phyloP scores from a whole-genome alignment of 768 basidiomycete species.

The Rossbeevera mucosa region DNA sequence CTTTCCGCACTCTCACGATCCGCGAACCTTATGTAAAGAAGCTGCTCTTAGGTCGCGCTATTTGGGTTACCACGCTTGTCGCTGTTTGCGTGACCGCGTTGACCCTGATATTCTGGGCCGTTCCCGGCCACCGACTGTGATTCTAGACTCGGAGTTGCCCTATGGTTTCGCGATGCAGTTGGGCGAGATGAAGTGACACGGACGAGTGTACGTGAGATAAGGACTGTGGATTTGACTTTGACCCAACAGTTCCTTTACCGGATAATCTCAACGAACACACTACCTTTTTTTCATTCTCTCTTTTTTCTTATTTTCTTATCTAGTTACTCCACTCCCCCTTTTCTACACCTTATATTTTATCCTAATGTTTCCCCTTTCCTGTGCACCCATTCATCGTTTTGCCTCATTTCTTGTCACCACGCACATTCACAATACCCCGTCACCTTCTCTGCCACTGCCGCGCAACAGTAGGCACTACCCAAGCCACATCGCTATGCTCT shows the following conservation, averaged over 20 bases:
- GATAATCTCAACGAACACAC: constrained; percentile 19
- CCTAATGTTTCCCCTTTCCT: constrained; percentile 25
- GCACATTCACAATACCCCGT: constrained; percentile 21
- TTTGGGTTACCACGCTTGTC: constrained; percentile 86
- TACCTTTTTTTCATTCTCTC: constrained; percentile 14
- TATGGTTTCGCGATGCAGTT: constrained; percentile 5
- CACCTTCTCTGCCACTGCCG: constrained; percentile 13
- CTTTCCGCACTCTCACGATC: constrained; percentile 89
- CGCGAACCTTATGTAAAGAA: constrained; percentile 93
- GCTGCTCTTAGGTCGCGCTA: constrained; percentile 80
- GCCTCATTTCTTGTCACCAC: constrained; percentile 20
- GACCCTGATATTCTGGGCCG: constrained; percentile 92
- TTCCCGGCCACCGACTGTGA: constrained; percentile 88
- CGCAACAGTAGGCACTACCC: constrained; percentile 17
- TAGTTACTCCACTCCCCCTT: constrained; percentile 23
- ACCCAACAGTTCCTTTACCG: constrained; percentile 14
- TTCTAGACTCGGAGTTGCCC: not conserved
- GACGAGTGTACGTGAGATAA: constrained; percentile 9
- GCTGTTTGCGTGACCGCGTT: constrained; percentile 70
- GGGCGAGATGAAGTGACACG: constrained; percentile 3
- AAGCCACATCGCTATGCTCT: constrained; percentile 25
- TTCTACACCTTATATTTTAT: constrained; percentile 19
- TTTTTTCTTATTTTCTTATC: constrained; percentile 30
- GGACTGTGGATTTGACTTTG: constrained; percentile 17
- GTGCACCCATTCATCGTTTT: constrained; percentile 20